phyloP scores from a whole-genome alignment of 2,329 filamentous ascomycete genomes.

The Fusarium brachygibbosum region DNA sequence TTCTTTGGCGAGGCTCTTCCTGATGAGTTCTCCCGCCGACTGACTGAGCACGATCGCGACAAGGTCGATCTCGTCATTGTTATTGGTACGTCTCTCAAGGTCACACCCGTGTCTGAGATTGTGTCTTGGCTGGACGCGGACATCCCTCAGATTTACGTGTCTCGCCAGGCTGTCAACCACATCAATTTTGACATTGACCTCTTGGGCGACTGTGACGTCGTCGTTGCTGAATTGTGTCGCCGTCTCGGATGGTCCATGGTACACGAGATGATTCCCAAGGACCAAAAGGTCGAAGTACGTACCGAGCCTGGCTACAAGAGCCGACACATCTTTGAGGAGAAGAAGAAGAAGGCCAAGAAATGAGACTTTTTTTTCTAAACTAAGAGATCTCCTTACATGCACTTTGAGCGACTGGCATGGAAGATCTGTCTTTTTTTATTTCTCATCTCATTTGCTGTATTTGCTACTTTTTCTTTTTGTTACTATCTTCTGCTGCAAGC shows the following conservation, averaged over 20 bases:
- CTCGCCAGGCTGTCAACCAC: slow-evolving; percentile 84
- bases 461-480: slow-evolving; percentile 5
- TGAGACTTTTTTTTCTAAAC: not conserved
- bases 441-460: slow-evolving; percentile 11
- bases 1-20: slow-evolving; percentile 96
- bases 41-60: slow-evolving; percentile 85
- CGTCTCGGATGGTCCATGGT: slow-evolving; percentile 83
- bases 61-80: slow-evolving; percentile 91
- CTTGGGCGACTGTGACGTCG: slow-evolving; percentile 92
- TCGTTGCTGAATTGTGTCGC: slow-evolving; percentile 87
- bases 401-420: not conserved
- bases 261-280: slow-evolving; percentile 85
- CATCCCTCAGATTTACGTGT: slow-evolving; percentile 92
- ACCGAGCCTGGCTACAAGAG: slow-evolving; percentile 53
- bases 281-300: slow-evolving; percentile 71
- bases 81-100: slow-evolving; percentile 95
- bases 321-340: slow-evolving; percentile 55
- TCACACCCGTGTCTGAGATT: slow-evolving; percentile 94
- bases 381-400: too few species aligned
- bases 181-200: slow-evolving; percentile 97
- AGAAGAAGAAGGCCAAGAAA: slow-evolving; percentile 23
- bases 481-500: slow-evolving; percentile 21
- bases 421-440: not conserved
- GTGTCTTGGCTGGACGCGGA: slow-evolving; percentile 82
- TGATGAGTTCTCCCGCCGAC: slow-evolving; percentile 82